Evolutionary conservation across 208 protist genomes (phyloP).

Genomic region (Perkinsela sp.): DNA sequence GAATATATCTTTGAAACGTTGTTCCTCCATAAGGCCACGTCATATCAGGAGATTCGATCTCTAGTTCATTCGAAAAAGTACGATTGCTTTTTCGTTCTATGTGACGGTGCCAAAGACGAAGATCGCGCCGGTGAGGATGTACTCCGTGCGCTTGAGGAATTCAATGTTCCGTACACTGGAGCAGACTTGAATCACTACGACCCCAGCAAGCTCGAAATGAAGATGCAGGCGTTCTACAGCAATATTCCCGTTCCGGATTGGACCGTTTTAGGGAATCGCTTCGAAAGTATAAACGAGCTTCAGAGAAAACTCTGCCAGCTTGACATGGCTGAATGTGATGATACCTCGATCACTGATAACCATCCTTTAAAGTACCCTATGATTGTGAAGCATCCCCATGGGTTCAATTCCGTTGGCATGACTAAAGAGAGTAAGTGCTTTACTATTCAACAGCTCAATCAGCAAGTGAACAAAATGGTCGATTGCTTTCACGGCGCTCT

Average conservation of each 20-base stretch:
- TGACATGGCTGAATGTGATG: conserved; percentile 24
- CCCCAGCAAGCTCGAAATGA: conserved; percentile 61
- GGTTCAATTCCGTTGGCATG: conserved; percentile 53
- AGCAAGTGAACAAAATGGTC: conserved; percentile 24
- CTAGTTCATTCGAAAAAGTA: conserved; percentile 40
- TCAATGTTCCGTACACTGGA: conserved; percentile 55
- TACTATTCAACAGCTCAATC: conserved; percentile 30
- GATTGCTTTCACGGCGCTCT: conserved; percentile 41
- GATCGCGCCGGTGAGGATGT: conserved; percentile 45
- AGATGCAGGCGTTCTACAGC: conserved; percentile 48
- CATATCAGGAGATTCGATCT: conserved; percentile 27
- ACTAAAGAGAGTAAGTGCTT: conserved; percentile 43
- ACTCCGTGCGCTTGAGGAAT: conserved; percentile 37
- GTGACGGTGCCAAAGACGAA: conserved; percentile 45
- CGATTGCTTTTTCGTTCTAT: conserved; percentile 62
- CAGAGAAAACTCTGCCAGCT: conserved; percentile 6
- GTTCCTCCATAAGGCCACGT: conserved; percentile 16
- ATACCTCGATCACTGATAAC: conserved; percentile 20
- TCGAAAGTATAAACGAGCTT: conserved; percentile 20
- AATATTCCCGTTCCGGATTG: conserved; percentile 18
- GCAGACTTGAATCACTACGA: conserved; percentile 48
- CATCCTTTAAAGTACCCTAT: conserved; percentile 43
- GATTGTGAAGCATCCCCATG: conserved; percentile 57
- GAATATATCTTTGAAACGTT: background rate
- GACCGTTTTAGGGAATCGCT: conserved; percentile 21